Evolutionary conservation across 768 basidiomycete genomes (phyloP), one percentile per base, ranked within the genome.

Genomic region (Coprinopsis sp.): DNA sequence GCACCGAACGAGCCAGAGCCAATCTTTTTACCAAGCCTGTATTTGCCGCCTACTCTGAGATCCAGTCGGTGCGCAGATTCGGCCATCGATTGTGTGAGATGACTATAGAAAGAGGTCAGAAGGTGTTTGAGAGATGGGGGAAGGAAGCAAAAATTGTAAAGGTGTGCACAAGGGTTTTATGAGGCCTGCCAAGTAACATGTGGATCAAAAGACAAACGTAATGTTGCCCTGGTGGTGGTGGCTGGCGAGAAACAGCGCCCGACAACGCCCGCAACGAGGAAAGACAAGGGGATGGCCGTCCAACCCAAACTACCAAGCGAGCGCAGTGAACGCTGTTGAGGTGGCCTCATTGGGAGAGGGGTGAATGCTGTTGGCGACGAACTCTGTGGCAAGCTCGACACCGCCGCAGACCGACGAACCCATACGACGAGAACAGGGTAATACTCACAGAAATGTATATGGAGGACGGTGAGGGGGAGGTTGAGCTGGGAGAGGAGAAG

Each of bases 21-120:
- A 61, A 98, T 97, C 86, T 97, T 97, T 80, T 96, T 96, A 51
- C 95, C 95, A 54, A 98, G 84, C 61, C 95, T 82, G 76, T 98
- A 97, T 71, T 98, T 92, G 58, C 90, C 91, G 58, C 90, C 90
- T 37, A 92, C 89, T 55, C 89, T 79, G 56, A 91, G 82, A 71
- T 92, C 89, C 51, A 91, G 77, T 73, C 85, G 80, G 64, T 77
- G 76, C 37, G 84, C 72, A 33, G 73, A 74, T 62, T 92, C 89
- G 68, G 88, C 78, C 90, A 89, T 91, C 41, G 55, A 61, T 64
- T 58, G 52, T 56, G 47, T 39, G 42, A 44, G 51, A 52, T 50
- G 50, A 46, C 21, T 42, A 24, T 24, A 30, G 28, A 29, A 30
- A 42, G n/a, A 51, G 40, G 43, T 50, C 36, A 47, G 48, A 40